phyloP scores from a whole-genome alignment of 2,329 filamentous ascomycete species.

The Cladorrhinum sp. region DNA sequence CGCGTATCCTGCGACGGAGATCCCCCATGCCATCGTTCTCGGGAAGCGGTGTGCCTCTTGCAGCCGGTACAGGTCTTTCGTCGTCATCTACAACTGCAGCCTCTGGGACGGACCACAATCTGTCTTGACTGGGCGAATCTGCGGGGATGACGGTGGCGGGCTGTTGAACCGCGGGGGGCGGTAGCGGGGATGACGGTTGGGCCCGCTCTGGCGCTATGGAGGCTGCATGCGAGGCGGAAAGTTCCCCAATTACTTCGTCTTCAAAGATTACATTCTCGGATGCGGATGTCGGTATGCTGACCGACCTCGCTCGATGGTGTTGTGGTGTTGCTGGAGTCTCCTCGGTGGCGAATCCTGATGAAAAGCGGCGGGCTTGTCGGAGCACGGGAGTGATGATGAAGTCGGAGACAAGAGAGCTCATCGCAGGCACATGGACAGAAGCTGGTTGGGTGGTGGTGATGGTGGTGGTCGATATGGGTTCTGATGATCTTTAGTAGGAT shows the following conservation, averaged over 20 bases:
- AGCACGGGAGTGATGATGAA: constrained; percentile 65
- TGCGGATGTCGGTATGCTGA: constrained; percentile 10
- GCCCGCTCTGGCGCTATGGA: not conserved
- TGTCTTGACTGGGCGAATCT: no score
- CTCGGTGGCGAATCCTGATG: constrained; percentile 38
- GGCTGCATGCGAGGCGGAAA: not conserved
- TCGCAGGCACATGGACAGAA: constrained; percentile 32
- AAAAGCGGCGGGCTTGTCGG: constrained; percentile 63
- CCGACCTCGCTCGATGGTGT: constrained; percentile 21
- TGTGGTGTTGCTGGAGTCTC: constrained; percentile 27
- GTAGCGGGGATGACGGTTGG: not conserved
- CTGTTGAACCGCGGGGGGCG: not conserved
- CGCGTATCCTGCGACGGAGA: constrained; percentile 65
- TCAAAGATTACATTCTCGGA: constrained; percentile 28
- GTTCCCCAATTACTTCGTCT: constrained; percentile 16
- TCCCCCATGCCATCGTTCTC: constrained; percentile 76
- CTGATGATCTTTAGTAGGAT: not conserved
- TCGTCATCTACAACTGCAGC: not conserved
- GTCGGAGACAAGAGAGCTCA: constrained; percentile 63
- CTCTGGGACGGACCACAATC: no score
- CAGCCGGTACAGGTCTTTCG: not conserved
- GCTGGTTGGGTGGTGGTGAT: constrained; percentile 1
- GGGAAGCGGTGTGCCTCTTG: constrained; percentile 44
- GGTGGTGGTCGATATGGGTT: not conserved
- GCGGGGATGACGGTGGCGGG: not conserved